Evolutionary conservation across 2,329 filamentous ascomycete species (phyloP), one percentile per base, ranked within the genome.

Genomic region (Microdochium paspali): DNA sequence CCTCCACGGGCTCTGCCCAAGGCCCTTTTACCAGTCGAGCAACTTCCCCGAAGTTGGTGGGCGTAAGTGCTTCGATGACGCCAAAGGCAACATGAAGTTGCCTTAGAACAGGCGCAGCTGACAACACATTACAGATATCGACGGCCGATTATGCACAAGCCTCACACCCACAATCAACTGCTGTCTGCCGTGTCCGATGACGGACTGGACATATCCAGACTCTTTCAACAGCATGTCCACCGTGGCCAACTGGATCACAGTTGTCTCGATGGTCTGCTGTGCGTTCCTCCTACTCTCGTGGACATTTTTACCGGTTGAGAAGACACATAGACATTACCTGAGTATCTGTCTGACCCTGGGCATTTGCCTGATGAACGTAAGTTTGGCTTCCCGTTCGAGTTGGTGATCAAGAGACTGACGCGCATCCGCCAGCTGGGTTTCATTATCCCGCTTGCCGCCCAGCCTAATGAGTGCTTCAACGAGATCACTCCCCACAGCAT

Each of bases 401-500:
- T 10, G 24, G 10, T 24, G 26, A 24, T 44, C 18, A 42, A 24
- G 47, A 24, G 45, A n/a, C 42, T 43, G 42, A 40, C 48, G 52
- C 40, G 49, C 26, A 24, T 42, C 42, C 45, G 24, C 35, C 56
- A 95, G 84, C 74, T 97, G 54, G 90, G 89, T 25, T 95, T 97
- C 63, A 86, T 96, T 42, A 80, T 98, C 35, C 91, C 93, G 0
- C 76, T 96, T 21, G 89, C 80, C 12, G 80, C 82, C 24, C 77
- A 82, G 50, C 89, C 90, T 1, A 70, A 88, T 0, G 82, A 95
- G 70, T 98, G 93, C 64, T 86, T 82, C 61, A 87, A 98, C 62
- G 73, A 77, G 43, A 97, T 98, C 59, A 98, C 93, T 0, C 93
- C 93, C 0, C 83, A 97, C 60, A 87, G 90, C 61, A 96, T 97